Evolutionary conservation across 2,329 filamentous ascomycete species (phyloP), one percentile per base, ranked within the genome.

Genomic region (Alternaria novae-zelandiae): DNA sequence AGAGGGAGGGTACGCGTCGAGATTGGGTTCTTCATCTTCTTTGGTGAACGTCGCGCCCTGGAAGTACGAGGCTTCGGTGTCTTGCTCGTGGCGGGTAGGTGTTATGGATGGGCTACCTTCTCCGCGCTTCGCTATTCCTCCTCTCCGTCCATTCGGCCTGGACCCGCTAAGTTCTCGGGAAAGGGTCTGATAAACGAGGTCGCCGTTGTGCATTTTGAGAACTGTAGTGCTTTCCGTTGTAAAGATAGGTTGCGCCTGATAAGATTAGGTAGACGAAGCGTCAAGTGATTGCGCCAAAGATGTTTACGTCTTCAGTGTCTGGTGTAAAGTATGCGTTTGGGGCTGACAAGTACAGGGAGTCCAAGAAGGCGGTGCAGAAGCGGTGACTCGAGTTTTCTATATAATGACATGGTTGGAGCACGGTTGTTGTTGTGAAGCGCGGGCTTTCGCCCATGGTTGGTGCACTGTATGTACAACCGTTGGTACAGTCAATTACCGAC

Each of bases 121-220:
- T 13, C 72, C 71, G 23, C 69, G 70, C n/a, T 68, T 73, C n/a
- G 73, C 72, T 47, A 75, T 59, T 20, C 71, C 74, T 28, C 70
- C 72, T 66, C 73, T 69, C 59, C 73, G 63, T 30, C 63, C 67
- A 47, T 72, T 73, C n/a, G 77, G 47, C 43, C 68, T 61, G 13
- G 66, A 66, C 6, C 67, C 66, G 20, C 67, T 68, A 55, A 70
- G 72, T 25, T 71, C 61, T 36, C 66, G 54, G 57, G 69, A 74
- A 4, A 17, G 65, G 58, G 5, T 8, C 54, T 9, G 67, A 70
- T 15, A 23, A n/a, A 23, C 28, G 17, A 36, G 49, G 5, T 20
- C 10, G 20, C 21, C 49, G 17, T 20, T 30, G 28, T 20, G 21
- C 49, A 51, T 51, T 32, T 51, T 4, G 49, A 15, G 10, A 32